Evolutionary conservation across 1,139 yeast genomes (phyloP).

Genomic region (Arxiozyma telluris): DNA sequence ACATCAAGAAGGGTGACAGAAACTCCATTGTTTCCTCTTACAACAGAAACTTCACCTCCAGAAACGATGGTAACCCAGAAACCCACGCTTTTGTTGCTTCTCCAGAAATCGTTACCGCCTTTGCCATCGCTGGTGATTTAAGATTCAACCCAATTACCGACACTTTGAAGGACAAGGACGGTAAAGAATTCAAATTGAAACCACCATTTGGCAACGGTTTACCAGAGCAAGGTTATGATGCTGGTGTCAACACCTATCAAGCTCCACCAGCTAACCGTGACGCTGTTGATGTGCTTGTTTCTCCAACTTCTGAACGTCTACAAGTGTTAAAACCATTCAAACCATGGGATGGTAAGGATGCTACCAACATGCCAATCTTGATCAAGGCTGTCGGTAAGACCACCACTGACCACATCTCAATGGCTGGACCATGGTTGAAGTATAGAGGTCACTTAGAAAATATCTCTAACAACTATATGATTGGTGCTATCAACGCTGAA

Average conservation of each 20-base stretch:
- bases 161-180: conserved; percentile 85
- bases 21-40: conserved; percentile 96
- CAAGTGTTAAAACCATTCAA: conserved; percentile 87
- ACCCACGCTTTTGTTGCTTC: conserved; percentile 98
- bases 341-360: conserved; percentile 96
- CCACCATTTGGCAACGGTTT: conserved; percentile 91
- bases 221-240: conserved; percentile 76
- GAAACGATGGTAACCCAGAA: conserved; percentile 98
- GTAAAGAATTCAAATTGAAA: conserved; percentile 88
- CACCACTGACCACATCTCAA: conserved; percentile 98
- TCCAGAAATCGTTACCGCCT: conserved; percentile 95
- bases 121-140: conserved; percentile 94
- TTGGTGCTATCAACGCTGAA: conserved; percentile 97
- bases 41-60: conserved; percentile 98
- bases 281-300: conserved; percentile 60
- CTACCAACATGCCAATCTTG: conserved; percentile 79
- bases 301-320: conserved; percentile 82
- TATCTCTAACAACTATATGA: conserved; percentile 98
- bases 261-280: conserved; percentile 93
- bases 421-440: conserved; percentile 99
- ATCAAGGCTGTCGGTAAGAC: conserved; percentile 97
- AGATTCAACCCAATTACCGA: conserved; percentile 98
- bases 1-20: conserved; percentile 94
- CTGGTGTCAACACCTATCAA: conserved; percentile 93
- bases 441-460: conserved; percentile 99